These are phyloP conservation scores for Monilinia aucupariae DNA, from an alignment of 2,329 filamentous ascomycete species.

Conservation along the genomic window DNA sequence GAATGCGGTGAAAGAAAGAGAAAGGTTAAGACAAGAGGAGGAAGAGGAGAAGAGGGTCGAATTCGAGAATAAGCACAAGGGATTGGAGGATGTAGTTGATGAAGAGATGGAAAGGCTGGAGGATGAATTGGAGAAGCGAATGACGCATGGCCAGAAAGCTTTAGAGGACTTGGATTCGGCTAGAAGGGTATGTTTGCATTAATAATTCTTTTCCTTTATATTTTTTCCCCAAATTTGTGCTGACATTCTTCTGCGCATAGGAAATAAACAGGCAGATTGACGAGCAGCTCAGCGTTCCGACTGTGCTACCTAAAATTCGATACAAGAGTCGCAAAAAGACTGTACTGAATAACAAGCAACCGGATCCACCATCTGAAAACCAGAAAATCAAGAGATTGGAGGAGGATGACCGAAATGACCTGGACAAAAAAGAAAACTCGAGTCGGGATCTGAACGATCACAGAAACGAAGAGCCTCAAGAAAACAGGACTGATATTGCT, in stretches of 20 bases:
- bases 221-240: not conserved
- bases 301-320: constrained; percentile 26
- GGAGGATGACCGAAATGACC: not conserved
- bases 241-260: constrained; percentile 18
- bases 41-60: constrained; percentile 24
- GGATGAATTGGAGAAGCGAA: constrained; percentile 29
- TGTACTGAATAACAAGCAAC: not conserved
- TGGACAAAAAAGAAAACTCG: not conserved
- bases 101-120: constrained; percentile 29
- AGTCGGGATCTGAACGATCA: not conserved
- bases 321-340: constrained; percentile 27
- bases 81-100: constrained; percentile 24
- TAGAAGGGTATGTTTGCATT: constrained; percentile 21
- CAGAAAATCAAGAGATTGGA: not conserved
- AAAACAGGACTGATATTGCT: not conserved
- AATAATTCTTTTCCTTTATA: not conserved
- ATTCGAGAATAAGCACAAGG: constrained; percentile 22
- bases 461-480: not conserved
- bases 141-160: constrained; percentile 26
- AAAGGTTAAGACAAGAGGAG: constrained; percentile 22
- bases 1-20: constrained; percentile 15
- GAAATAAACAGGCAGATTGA: constrained; percentile 32
- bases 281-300: constrained; percentile 25
- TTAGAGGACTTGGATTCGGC: constrained; percentile 29
- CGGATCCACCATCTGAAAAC: not conserved